Conservation (phyloP, 495 filamentous ascomycete genomes). For the Pseudoneurospora amorphoporcata region DNA sequence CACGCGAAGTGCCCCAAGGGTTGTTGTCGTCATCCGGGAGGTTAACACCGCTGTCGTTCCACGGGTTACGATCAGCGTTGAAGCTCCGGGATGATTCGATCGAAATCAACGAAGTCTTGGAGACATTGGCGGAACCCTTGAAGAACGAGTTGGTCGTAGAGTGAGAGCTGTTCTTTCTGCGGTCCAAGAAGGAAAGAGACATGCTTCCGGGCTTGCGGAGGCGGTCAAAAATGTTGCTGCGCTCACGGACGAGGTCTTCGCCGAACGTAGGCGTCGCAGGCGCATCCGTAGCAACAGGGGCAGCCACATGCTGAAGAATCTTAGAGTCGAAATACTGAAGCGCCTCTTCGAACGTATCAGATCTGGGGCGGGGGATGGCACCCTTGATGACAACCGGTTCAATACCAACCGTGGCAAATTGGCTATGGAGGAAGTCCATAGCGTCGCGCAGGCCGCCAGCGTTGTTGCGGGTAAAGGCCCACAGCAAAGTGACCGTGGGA, state of each 20-base stretch:
- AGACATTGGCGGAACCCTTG: constrained; percentile 89
- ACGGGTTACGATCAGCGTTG: constrained; percentile 83
- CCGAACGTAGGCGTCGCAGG: constrained; percentile 69
- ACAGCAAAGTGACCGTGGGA: constrained; percentile 41
- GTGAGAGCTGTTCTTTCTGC: constrained; percentile 82
- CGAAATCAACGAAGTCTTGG: constrained; percentile 85
- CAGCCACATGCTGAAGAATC: constrained; percentile 80
- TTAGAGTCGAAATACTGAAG: constrained; percentile 95
- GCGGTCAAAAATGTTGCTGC: constrained; percentile 74
- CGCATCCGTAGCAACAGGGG: constrained; percentile 69
- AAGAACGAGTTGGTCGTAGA: constrained; percentile 72
- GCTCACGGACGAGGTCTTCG: constrained; percentile 64
- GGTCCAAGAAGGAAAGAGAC: constrained; percentile 83
- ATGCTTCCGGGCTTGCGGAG: constrained; percentile 83
- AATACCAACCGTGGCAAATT: constrained; percentile 72
- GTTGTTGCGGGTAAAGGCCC: constrained; percentile 89
- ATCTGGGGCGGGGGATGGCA: constrained; percentile 89
- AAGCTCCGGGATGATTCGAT: constrained; percentile 84
- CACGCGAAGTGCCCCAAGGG: constrained; percentile 49
- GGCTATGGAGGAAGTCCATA: constrained; percentile 82
- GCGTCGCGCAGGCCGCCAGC: constrained; percentile 91
- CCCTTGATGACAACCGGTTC: constrained; percentile 82
- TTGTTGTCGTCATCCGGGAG: constrained; percentile 73
- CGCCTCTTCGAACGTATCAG: constrained; percentile 95
- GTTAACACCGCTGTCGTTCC: constrained; percentile 94